Evolutionary conservation across 805 yeast genomes (phyloP).

Genomic region (Wickerhamiella parazyma): DNA sequence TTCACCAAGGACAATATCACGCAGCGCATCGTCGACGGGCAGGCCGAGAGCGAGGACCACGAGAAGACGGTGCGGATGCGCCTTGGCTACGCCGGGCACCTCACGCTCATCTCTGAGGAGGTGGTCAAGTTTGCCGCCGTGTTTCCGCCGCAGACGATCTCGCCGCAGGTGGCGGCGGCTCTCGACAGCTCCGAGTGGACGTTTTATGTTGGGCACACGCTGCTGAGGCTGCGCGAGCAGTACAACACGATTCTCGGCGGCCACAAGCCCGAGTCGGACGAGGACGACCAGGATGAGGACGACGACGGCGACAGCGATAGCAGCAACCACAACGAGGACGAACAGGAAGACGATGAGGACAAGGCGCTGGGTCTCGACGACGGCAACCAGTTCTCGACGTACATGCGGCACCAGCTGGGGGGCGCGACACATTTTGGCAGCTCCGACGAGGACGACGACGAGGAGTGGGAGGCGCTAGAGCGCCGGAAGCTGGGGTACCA

Average conservation of each 20-base stretch:
- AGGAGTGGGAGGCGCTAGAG: constrained; percentile 12
- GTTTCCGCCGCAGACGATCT: constrained; percentile 45
- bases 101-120: constrained; percentile 87
- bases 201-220: constrained; percentile 63
- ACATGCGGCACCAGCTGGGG: constrained; percentile 63
- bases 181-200: constrained; percentile 52
- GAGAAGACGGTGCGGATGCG: constrained; percentile 50
- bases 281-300: constrained; percentile 19
- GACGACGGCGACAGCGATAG: constrained; percentile 22
- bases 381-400: constrained; percentile 42
- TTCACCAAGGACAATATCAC: constrained; percentile 52
- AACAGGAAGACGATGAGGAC: constrained; percentile 25
- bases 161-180: constrained; percentile 39
- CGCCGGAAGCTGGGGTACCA: constrained; percentile 9
- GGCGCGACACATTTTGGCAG: constrained; percentile 35
- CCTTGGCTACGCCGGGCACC: constrained; percentile 94
- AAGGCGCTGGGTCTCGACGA: constrained; percentile 19
- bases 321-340: constrained; percentile 20
- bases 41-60: constrained; percentile 41
- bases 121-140: constrained; percentile 71
- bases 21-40: constrained; percentile 47
- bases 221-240: constrained; percentile 82
- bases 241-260: constrained; percentile 91
- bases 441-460: constrained; percentile 43
- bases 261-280: constrained; percentile 33